Evolutionary conservation across 2,329 filamentous ascomycete species (phyloP), one percentile per base, ranked within the genome.

Genomic region (Talaromyces pinophilus): DNA sequence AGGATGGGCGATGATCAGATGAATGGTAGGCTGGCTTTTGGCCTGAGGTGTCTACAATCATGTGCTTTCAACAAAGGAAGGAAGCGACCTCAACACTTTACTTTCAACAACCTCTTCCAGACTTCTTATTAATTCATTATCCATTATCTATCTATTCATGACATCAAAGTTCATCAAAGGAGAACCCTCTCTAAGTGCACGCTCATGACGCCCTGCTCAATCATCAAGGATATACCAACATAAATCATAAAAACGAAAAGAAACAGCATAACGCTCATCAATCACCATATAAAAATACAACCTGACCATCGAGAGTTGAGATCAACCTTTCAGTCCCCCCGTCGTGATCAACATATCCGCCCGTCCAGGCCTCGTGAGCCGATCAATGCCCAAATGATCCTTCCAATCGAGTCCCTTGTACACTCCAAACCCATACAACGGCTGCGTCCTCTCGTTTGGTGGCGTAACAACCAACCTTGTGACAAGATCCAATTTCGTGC

Each of bases 401-500:
- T 81, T 82, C 0, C 86, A 86, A 72, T 88, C 87, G 30, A 85
- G 79, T 0, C 86, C 87, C 2, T 82, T 76, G 68, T 85, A 86
- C 19, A 86, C 80, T 1, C 85, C 86, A 72, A 88, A 87, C 0
- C 82, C 85, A 70, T 87, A 89, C 61, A 78, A 78, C 8, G 81
- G 73, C 52, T 74, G 68, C 5, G 76, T 69, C 17, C 75, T 73
- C 48, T 80, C 79, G 1, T 76, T 76, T 0, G 77, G 77, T 0
- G 79, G 77, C 0, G 78, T 82, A 79, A 52, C 86, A 61, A 92
- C 88, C 2, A 97, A 80, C 50, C 90, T 83, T 0, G 85, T 87
- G 25, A 89, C 84, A 22, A 97, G 84, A 69, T 93, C 90, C 0
- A 82, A 82, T 69, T 88, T 89, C n/a, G 84, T 88, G 33, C 84